Percentiles rank a stretch among this genome's conserved stretches.
phyloP scores from a whole-genome alignment of 1,139 yeast species.

The Oligophagozyma castellii region DNA sequence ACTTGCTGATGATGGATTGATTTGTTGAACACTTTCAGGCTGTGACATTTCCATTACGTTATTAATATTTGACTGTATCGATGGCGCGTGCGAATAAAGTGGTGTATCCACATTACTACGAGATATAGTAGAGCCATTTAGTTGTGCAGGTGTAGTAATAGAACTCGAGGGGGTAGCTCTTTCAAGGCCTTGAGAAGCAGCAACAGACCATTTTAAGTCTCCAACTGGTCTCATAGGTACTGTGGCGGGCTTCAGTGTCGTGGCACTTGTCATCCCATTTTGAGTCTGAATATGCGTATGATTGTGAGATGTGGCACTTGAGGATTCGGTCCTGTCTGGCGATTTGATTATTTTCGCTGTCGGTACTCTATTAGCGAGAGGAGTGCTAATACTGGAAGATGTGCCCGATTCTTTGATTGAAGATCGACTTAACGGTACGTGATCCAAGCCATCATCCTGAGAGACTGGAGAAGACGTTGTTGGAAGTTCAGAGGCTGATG shows the following conservation, averaged over 20 bases:
- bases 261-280: slow-evolving; percentile 21
- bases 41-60: slow-evolving; percentile 6
- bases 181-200: slow-evolving; percentile 37
- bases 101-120: slow-evolving; percentile 6
- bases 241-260: slow-evolving; percentile 53
- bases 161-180: slow-evolving; percentile 11
- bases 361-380: slow-evolving; percentile 5
- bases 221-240: slow-evolving; percentile 52
- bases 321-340: slow-evolving; percentile 1
- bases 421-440: too few relatives aligned
- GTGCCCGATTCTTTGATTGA: slow-evolving; percentile 3
- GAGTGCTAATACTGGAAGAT: slow-evolving; percentile 2
- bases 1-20: slow-evolving; percentile 5
- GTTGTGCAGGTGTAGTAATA: slow-evolving; percentile 4
- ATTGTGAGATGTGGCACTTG: slow-evolving; percentile 1
- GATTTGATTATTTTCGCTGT: neutral
- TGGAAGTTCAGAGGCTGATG: slow-evolving; percentile 3
- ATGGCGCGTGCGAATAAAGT: slow-evolving; percentile 6
- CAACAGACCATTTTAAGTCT: slow-evolving; percentile 59
- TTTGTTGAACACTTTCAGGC: slow-evolving; percentile 1
- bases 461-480: neutral
- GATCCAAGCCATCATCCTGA: slow-evolving; percentile 1
- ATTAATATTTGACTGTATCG: slow-evolving; percentile 8
- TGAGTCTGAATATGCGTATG: slow-evolving; percentile 21
- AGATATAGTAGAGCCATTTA: slow-evolving; percentile 7